Evolutionary conservation across 1,284 basidiomycete genomes (phyloP).

Genomic region (Ustilago crameri): DNA sequence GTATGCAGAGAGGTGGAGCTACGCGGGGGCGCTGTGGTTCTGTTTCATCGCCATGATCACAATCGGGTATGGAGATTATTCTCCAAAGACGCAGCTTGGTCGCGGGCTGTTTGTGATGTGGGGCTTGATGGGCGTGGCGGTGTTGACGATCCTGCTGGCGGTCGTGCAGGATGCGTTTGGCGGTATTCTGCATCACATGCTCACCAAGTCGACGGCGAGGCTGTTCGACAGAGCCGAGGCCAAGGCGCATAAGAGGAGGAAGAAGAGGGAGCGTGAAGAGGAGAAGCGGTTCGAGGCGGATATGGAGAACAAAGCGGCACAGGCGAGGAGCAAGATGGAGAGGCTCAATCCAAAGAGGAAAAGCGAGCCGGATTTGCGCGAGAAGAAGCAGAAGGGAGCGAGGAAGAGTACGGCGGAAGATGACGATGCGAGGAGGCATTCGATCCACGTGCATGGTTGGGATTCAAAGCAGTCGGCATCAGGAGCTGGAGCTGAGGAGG

Average conservation of each 20-base stretch:
- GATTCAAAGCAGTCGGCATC: not conserved
- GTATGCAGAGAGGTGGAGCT: constrained; percentile 73
- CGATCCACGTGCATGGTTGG: not conserved
- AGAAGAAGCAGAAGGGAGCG: not conserved
- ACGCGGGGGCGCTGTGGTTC: constrained; percentile 74
- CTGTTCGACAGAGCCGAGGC: constrained; percentile 30
- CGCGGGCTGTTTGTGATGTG: constrained; percentile 82
- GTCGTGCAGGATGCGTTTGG: constrained; percentile 71
- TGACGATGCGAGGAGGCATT: constrained; percentile 26
- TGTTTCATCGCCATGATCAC: constrained; percentile 72
- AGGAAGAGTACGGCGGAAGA: constrained; percentile 1
- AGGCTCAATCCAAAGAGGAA: not conserved
- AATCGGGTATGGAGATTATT: constrained; percentile 55
- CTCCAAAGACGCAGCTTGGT: constrained; percentile 71
- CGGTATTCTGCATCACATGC: constrained; percentile 30
- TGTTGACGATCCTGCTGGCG: constrained; percentile 64
- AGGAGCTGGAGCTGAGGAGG: not conserved
- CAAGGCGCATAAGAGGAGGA: constrained; percentile 21
- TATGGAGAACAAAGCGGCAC: not conserved
- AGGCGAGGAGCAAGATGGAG: not conserved
- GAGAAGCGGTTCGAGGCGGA: too few relatives aligned
- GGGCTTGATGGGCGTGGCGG: constrained; percentile 72
- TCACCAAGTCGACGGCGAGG: constrained; percentile 26
- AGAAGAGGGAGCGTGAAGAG: constrained; percentile 1
- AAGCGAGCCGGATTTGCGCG: not conserved